Percentiles rank a stretch among this genome's conserved stretches.
phyloP scores from a whole-genome alignment of 1,284 basidiomycete species.

The Cystobasidiaceae sp. region DNA sequence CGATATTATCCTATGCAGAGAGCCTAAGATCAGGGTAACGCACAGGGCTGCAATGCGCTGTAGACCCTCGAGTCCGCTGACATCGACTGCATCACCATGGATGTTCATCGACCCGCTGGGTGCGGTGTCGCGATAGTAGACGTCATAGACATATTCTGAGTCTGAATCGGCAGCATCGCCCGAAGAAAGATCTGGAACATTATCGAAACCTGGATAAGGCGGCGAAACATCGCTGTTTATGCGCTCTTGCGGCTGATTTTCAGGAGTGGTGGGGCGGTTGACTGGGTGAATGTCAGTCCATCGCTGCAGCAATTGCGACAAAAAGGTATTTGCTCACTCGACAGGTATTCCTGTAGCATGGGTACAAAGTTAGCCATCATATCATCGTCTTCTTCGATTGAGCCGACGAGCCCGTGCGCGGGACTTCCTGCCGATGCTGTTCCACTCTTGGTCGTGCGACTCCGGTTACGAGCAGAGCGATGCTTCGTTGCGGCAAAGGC shows the following conservation, averaged over 20 bases:
- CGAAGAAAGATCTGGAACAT: neutral
- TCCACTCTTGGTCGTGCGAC: neutral
- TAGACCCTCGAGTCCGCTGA: constrained; percentile 32
- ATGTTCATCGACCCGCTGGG: neutral
- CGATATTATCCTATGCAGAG: too few species aligned
- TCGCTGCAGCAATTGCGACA: neutral
- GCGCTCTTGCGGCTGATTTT: neutral
- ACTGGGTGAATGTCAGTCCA: constrained; percentile 12
- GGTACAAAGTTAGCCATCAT: constrained; percentile 40
- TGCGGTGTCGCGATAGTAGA: constrained; percentile 37
- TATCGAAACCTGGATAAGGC: neutral
- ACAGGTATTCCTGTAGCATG: constrained; percentile 41
- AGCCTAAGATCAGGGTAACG: neutral
- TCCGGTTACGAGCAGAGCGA: neutral
- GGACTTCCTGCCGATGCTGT: too few species aligned
- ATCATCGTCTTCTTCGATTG: constrained; percentile 19
- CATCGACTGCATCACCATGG: constrained; percentile 22
- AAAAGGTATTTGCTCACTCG: constrained; percentile 26
- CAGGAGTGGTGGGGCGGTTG: constrained; percentile 12
- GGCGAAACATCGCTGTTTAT: neutral
- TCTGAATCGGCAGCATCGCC: constrained; percentile 27
- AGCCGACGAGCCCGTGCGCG: too few species aligned
- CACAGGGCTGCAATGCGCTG: constrained; percentile 38
- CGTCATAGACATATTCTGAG: constrained; percentile 39
- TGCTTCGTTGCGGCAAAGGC: constrained; percentile 3